Conservation (phyloP, 192 early-diverging fungal species). For the Entomortierella beljakovae region DNA sequence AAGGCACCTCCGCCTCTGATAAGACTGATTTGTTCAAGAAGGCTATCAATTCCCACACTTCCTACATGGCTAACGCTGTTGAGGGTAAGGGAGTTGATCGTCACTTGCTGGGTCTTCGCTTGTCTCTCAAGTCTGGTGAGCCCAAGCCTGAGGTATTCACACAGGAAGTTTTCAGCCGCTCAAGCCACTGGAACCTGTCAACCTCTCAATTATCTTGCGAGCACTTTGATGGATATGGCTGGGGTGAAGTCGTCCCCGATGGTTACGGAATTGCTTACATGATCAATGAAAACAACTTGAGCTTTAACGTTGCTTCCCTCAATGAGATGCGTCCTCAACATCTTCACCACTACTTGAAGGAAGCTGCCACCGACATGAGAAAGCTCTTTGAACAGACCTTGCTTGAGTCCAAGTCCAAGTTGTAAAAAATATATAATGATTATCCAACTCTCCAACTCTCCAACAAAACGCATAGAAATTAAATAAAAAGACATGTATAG, state of each 20-base stretch:
- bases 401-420: conserved; percentile 74
- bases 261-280: conserved; percentile 96
- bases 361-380: conserved; percentile 90
- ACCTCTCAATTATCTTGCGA: conserved; percentile 94
- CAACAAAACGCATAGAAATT: neutral
- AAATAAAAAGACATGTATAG: neutral
- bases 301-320: conserved; percentile 88
- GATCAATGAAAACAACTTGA: conserved; percentile 85
- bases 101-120: conserved; percentile 90
- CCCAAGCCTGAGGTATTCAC: conserved; percentile 87
- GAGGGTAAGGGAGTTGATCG: conserved; percentile 92
- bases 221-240: conserved; percentile 95
- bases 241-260: conserved; percentile 88
- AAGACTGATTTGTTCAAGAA: conserved; percentile 79
- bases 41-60: conserved; percentile 82
- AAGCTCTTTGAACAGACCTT: conserved; percentile 74
- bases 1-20: conserved; percentile 51
- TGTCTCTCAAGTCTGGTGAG: conserved; percentile 80
- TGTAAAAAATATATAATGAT: conserved; percentile 56
- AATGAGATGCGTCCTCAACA: conserved; percentile 69
- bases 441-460: neutral
- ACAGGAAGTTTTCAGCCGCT: conserved; percentile 84
- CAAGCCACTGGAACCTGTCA: conserved; percentile 91
- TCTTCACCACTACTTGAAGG: conserved; percentile 85
- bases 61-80: conserved; percentile 84